Evolutionary conservation across 2,329 filamentous ascomycete species (phyloP).

Genomic region (Aspergillus cejpii): DNA sequence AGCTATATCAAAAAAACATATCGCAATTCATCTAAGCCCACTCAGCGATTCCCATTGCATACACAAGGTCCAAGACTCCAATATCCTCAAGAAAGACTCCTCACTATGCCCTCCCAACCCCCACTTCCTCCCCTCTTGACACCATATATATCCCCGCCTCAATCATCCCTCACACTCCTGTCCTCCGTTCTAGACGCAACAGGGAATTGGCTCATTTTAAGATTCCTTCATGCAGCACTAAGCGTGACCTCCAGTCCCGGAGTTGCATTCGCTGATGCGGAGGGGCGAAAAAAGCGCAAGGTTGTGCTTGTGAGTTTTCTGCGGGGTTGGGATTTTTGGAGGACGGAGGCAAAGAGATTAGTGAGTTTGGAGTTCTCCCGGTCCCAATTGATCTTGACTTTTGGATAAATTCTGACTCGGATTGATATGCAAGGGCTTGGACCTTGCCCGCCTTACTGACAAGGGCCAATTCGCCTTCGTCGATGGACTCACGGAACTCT

Average conservation of each 20-base stretch:
- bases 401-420: slow-evolving; percentile 1
- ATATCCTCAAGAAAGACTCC: neutral
- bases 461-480: slow-evolving; percentile 63
- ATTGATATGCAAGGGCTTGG: slow-evolving; percentile 52
- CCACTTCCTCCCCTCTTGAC: slow-evolving; percentile 37
- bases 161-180: slow-evolving; percentile 38
- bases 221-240: slow-evolving; percentile 47
- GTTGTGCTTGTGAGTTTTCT: slow-evolving; percentile 80
- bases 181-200: slow-evolving; percentile 44
- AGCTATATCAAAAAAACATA: too few species aligned
- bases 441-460: slow-evolving; percentile 55
- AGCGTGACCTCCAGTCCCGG: slow-evolving; percentile 15
- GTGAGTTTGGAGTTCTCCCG: slow-evolving; percentile 40
- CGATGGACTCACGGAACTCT: slow-evolving; percentile 63
- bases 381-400: too few species aligned
- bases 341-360: slow-evolving; percentile 59
- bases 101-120: slow-evolving; percentile 35
- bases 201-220: slow-evolving; percentile 52
- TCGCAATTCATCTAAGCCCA: too few species aligned
- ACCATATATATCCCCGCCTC: slow-evolving; percentile 32
- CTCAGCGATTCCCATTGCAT: neutral
- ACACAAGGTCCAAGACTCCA: slow-evolving; percentile 1
- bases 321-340: slow-evolving; percentile 73
- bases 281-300: slow-evolving; percentile 37
- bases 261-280: slow-evolving; percentile 17